Evolutionary conservation across 2,329 filamentous ascomycete species (phyloP).

Genomic region (Colletotrichum abscissum): DNA sequence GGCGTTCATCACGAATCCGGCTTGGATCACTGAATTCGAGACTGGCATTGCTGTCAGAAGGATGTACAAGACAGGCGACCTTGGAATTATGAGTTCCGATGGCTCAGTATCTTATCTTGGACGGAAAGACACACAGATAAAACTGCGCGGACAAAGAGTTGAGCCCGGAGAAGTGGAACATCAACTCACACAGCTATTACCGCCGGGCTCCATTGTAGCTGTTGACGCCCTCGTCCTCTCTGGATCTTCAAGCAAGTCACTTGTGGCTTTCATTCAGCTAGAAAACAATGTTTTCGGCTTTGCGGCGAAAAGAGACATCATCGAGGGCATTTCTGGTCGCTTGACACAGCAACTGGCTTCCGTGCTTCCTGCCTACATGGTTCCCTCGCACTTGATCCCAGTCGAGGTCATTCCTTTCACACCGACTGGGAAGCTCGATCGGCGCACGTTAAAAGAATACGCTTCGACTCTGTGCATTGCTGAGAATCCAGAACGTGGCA

Average conservation of each 20-base stretch:
- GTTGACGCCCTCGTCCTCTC: conserved; percentile 10
- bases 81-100: conserved; percentile 18
- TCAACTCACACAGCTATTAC: conserved; percentile 26
- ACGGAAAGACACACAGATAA: conserved; percentile 45
- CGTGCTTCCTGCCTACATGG: conserved; percentile 39
- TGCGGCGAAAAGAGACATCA: neutral
- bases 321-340: neutral
- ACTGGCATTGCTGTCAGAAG: neutral
- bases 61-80: conserved; percentile 35
- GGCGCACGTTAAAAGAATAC: conserved; percentile 1
- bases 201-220: neutral
- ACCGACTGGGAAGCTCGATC: conserved; percentile 38
- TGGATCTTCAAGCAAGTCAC: conserved; percentile 1
- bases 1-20: conserved; percentile 16
- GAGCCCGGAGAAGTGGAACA: conserved; percentile 47
- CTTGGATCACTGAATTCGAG: conserved; percentile 1
- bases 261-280: conserved; percentile 26
- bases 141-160: conserved; percentile 47
- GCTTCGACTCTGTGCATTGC: neutral
- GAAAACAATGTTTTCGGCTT: neutral
- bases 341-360: conserved; percentile 11
- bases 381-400: conserved; percentile 35
- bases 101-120: conserved; percentile 36
- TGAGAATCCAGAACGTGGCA: neutral
- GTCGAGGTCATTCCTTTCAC: conserved; percentile 35